Evolutionary conservation across 2,329 filamentous ascomycete species (phyloP).

Genomic region (Falciphora oryzae): DNA sequence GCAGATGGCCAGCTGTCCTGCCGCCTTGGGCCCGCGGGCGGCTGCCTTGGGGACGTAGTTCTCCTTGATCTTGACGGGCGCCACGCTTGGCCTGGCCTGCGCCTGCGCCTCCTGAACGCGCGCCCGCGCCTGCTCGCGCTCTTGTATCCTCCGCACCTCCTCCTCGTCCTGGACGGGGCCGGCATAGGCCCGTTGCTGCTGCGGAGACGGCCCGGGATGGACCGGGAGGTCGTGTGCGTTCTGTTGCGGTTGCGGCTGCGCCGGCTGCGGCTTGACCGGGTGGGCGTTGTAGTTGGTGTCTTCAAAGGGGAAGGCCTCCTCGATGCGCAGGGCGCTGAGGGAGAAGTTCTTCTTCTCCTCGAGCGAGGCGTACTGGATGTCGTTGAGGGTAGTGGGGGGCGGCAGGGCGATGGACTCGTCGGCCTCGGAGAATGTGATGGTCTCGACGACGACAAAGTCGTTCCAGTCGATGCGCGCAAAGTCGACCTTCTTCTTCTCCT

Average conservation of each 20-base stretch:
- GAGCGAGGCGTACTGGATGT: slow-evolving; percentile 88
- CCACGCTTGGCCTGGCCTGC: slow-evolving; percentile 63
- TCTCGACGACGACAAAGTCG: slow-evolving; percentile 94
- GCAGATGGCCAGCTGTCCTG: slow-evolving; percentile 70
- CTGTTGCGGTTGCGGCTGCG: slow-evolving; percentile 24
- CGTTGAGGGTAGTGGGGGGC: slow-evolving; percentile 80
- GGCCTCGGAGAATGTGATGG: slow-evolving; percentile 81
- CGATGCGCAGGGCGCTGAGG: slow-evolving; percentile 77
- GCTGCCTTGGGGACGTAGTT: slow-evolving; percentile 87
- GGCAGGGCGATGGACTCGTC: slow-evolving; percentile 85
- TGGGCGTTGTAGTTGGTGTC: slow-evolving; percentile 53
- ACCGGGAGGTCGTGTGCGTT: slow-evolving; percentile 36
- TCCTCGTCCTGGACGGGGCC: slow-evolving; percentile 45
- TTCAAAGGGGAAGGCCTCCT: slow-evolving; percentile 88
- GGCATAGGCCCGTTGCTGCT: slow-evolving; percentile 12
- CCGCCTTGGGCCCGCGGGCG: slow-evolving; percentile 46
- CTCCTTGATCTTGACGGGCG: slow-evolving; percentile 82
- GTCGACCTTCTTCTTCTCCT: slow-evolving; percentile 68
- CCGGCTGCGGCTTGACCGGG: slow-evolving; percentile 26
- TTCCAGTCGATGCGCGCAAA: slow-evolving; percentile 95
- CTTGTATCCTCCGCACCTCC: slow-evolving; percentile 57
- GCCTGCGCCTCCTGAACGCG: slow-evolving; percentile 72
- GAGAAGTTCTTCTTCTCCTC: slow-evolving; percentile 93
- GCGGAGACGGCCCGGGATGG: slow-evolving; percentile 36
- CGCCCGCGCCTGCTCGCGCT: slow-evolving; percentile 52